Percentiles rank a stretch among this genome's conserved stretches.
phyloP scores from a whole-genome alignment of 352 stramenopile species.

The Phytophthora boehmeriae region DNA sequence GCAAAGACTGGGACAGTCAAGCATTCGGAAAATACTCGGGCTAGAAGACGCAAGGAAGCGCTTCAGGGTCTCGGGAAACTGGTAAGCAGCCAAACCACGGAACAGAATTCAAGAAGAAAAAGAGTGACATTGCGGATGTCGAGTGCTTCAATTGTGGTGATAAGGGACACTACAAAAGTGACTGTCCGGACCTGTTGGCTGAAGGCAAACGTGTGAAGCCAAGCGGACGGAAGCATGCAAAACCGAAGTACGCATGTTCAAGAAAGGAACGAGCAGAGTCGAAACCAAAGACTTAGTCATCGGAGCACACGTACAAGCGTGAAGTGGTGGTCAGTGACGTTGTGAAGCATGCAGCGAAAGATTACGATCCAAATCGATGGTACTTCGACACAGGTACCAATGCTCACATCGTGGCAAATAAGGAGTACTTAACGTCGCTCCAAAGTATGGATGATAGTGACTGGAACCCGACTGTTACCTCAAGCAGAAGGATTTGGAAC shows the following conservation, averaged over 20 bases:
- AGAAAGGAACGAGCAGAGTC: not conserved
- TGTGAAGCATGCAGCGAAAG: not conserved
- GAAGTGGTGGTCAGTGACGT: not conserved
- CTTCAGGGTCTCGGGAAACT: not conserved
- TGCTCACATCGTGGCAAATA: conserved; percentile 16
- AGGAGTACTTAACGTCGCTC: conserved; percentile 20
- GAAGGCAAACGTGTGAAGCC: not conserved
- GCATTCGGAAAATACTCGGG: conserved; percentile 2
- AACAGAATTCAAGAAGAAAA: not conserved
- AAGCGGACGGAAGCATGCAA: not conserved
- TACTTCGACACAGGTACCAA: conserved; percentile 25
- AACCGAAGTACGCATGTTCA: conserved; percentile 6
- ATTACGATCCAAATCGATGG: conserved; percentile 7
- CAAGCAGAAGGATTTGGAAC: conserved; percentile 20
- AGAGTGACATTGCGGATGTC: not conserved
- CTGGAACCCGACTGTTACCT: conserved; percentile 11
- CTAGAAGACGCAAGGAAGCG: not conserved
- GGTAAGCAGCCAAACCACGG: not conserved
- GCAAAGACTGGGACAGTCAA: conserved; percentile 10
- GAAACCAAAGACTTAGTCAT: not conserved
- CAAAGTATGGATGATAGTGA: conserved; percentile 19
- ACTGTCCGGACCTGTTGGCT: not conserved
- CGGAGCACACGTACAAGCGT: not conserved
- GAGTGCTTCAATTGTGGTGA: not conserved
- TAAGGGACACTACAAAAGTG: not conserved